phyloP scores from a whole-genome alignment of 495 filamentous ascomycete genomes.

The Lindgomyces ingoldianus region DNA sequence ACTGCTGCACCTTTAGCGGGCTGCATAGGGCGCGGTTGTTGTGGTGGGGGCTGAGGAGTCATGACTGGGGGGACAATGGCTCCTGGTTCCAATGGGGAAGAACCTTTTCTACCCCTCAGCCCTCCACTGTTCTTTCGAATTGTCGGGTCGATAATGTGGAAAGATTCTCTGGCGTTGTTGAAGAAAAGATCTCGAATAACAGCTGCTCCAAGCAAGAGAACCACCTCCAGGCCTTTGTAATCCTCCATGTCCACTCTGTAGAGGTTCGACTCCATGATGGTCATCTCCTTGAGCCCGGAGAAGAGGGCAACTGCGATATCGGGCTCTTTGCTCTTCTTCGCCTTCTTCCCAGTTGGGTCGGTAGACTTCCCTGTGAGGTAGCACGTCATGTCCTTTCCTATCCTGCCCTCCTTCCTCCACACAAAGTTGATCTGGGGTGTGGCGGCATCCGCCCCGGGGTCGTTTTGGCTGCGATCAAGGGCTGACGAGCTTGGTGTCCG shows the following conservation, averaged over 20 bases:
- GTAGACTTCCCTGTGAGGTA: slow-evolving; percentile 75
- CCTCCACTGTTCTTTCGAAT: slow-evolving; percentile 38
- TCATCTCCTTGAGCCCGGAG: slow-evolving; percentile 65
- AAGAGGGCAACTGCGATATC: slow-evolving; percentile 92
- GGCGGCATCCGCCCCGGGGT: slow-evolving; percentile 65
- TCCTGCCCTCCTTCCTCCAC: slow-evolving; percentile 88
- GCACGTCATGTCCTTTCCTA: slow-evolving; percentile 82
- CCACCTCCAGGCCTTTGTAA: slow-evolving; percentile 87
- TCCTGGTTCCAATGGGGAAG: slow-evolving; percentile 21
- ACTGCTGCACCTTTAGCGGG: slow-evolving; percentile 27
- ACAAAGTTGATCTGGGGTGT: slow-evolving; percentile 82
- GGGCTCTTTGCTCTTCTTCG: slow-evolving; percentile 76
- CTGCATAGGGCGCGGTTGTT: slow-evolving; percentile 9
- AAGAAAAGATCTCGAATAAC: slow-evolving; percentile 89
- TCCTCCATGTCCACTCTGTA: slow-evolving; percentile 91
- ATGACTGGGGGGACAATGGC: slow-evolving; percentile 28
- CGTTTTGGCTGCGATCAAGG: slow-evolving; percentile 72
- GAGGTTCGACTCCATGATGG: slow-evolving; percentile 90
- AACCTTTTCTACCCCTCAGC: slow-evolving; percentile 25
- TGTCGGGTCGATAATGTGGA: slow-evolving; percentile 66
- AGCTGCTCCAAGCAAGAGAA: slow-evolving; percentile 76
- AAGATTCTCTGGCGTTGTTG: slow-evolving; percentile 64
- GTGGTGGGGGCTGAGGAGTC: slow-evolving; percentile 21
- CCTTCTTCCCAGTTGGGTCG: slow-evolving; percentile 59
- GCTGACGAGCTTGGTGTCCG: slow-evolving; percentile 71